Percentiles rank a stretch among this genome's conserved stretches.
These are phyloP conservation scores for Penicillium sp. DNA, from an alignment of 2,329 filamentous ascomycete species.

Conservation along the genomic window DNA sequence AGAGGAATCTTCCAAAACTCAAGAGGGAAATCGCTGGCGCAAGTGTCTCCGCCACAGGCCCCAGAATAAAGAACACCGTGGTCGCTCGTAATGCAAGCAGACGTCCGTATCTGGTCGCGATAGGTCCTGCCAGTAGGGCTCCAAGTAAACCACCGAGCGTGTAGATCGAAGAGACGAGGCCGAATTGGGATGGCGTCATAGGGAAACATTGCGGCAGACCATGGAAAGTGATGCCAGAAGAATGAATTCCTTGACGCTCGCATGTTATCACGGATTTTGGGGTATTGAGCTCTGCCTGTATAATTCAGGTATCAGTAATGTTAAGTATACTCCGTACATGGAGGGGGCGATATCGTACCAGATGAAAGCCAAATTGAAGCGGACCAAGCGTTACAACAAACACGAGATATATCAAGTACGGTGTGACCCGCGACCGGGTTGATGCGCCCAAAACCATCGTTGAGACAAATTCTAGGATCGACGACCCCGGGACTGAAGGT, in stretches of 20 bases:
- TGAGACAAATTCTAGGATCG: conserved; percentile 3
- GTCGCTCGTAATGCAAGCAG: conserved; percentile 68
- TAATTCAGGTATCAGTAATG: background rate
- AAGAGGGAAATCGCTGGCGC: conserved; percentile 60
- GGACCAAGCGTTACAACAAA: conserved; percentile 72
- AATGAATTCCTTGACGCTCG: conserved; percentile 50
- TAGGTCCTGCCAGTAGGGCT: conserved; percentile 67
- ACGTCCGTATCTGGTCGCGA: conserved; percentile 70
- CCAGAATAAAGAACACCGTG: conserved; percentile 64
- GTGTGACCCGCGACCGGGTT: conserved; percentile 46
- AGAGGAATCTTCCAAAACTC: conserved; percentile 64
- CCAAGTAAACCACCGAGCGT: conserved; percentile 80
- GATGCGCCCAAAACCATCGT: conserved; percentile 19
- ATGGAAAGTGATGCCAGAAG: conserved; percentile 9
- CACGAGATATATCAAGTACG: conserved; percentile 69
- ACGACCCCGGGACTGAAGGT: background rate
- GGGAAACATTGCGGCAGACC: conserved; percentile 66
- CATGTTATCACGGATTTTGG: conserved; percentile 91
- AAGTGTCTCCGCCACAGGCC: conserved; percentile 66
- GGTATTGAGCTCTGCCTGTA: conserved; percentile 82
- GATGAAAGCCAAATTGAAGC: conserved; percentile 86
- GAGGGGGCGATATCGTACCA: conserved; percentile 50
- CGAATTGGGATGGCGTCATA: conserved; percentile 75
- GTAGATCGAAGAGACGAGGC: conserved; percentile 79
- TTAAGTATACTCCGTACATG: background rate